Base-by-base conservation (phyloP, 768 basidiomycete genomes). In the Macrolepiota dolichaula region DNA sequence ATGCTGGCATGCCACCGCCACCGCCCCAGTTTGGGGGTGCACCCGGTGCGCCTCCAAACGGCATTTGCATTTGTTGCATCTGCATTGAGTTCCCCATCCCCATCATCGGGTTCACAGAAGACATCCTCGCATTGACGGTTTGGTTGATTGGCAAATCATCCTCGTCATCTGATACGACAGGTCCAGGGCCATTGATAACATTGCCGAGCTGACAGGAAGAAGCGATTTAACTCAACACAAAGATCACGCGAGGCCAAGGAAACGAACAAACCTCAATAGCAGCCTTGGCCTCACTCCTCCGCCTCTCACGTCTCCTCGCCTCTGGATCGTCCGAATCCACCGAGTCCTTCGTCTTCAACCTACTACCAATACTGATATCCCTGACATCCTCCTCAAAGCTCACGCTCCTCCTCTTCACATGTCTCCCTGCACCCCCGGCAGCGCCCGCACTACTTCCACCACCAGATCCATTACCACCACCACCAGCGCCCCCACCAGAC, bases 221-320 rank as follows among this genome's bases (percentile, higher is more conserved):
- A 61, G 35, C n/a, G 37, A 32, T 7, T 7, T 51, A 58, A 59
- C 50, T 62, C 17, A 62, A 64, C 62, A 32, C 61, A 35, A 55
- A 59, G n/a, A 10, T 13, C 15, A 46, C 15, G 44, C 49, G 59
- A 44, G 37, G 7, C 50, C 58, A 64, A 57, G 27, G 53, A 61
- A 64, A 57, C 64, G 53, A 32, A 35, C 22, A 73, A 83, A 94
- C 92, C 85, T 94, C 90, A 69, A 93, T 89, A 35, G 92, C 89
- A 69, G 91, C 89, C 72, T 83, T 88, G n/a, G 93, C 91, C 70
- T 94, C 92, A 67, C 81, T 83, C 65, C 92, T 79, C 71, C 93
- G 79, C 68, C 93, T 78, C 69, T 92, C 89, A 63, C 79, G 83
- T 70, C 91, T 81, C 71, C 80, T 80, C 65, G 79, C 76, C 71